Base-by-base conservation (phyloP, 352 stramenopile genomes). In the Phytophthora parvispora region DNA sequence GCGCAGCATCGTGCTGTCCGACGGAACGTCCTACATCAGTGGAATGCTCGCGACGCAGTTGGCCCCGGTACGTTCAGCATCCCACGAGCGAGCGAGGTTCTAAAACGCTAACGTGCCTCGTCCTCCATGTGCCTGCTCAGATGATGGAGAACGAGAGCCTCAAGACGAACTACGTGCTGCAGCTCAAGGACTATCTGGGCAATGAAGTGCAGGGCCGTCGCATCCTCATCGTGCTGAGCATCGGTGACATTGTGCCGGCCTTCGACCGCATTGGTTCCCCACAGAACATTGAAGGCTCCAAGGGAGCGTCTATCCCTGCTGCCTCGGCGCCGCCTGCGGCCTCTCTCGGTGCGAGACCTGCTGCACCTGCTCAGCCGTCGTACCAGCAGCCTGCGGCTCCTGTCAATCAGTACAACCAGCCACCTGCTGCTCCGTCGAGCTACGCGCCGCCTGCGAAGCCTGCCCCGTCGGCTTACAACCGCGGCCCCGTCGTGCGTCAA, bases 31-130 rank as follows among this genome's bases (percentile, higher is more conserved):
- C 34, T 96, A 90, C 73, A 94, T 96, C 62, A 96, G 89, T 66
- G 89, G 89, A 56, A 96, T 96, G 89, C 77, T 96, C 22, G 89
- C 89, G 13, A 94, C 87, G 42, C 89, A 96, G 68, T 62, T 96
- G 36, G 85, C 86, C 15, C 77, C 84, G 49, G 89, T 96, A 78
- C 42, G 77, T 76, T 36, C 4, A 24, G 38, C 18, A 20, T 18
- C 6, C 18, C 7, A 38, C 31, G 9, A 38, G 38, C 5, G 18
- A 45, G 38, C 38, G 3, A 45, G 20, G 22, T 45, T 3, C 8
- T 9, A 45, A 3, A 6, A 49, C 22, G n/a, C 31, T 67, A 43
- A 60, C 15, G 13, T 6, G 15, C 12, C 49, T 12, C 15, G 24
- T 18, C 47, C 24, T 18, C 25, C n/a, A 1, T 34, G 24, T 58